Conservation (phyloP, 2,329 filamentous ascomycete species). For the Fusarium marasasianum region DNA sequence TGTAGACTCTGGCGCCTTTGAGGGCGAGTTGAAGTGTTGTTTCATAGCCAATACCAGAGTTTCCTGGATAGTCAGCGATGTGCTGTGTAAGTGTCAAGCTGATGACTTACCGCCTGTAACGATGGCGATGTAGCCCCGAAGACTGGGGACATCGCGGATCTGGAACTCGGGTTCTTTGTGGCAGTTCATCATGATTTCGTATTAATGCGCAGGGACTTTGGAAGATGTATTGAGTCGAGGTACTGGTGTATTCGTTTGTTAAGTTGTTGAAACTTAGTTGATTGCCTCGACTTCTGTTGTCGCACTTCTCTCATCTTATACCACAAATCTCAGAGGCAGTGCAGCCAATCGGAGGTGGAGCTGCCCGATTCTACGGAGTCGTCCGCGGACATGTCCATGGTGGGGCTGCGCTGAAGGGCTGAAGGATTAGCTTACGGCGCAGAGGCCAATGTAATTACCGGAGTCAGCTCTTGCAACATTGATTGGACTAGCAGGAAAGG, state of each 20-base stretch:
- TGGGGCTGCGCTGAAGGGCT: slow-evolving; percentile 7
- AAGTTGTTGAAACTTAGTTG: neutral
- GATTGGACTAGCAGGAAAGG: neutral
- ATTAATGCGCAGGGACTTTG: fast-evolving
- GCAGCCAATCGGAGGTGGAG: slow-evolving; percentile 8
- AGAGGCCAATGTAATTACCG: neutral
- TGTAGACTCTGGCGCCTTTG: slow-evolving; percentile 33
- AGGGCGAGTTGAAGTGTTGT: slow-evolving; percentile 34
- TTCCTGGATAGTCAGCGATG: neutral
- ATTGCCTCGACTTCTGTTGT: neutral
- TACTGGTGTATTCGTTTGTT: neutral
- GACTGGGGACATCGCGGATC: slow-evolving; percentile 31
- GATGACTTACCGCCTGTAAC: slow-evolving; percentile 34
- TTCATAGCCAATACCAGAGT: slow-evolving; percentile 39
- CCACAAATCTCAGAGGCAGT: neutral
- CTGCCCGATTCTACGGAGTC: neutral
- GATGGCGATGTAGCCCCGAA: slow-evolving; percentile 34
- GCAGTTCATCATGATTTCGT: slow-evolving; percentile 9
- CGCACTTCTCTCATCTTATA: slow-evolving; percentile 10
- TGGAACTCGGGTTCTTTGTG: slow-evolving; percentile 19
- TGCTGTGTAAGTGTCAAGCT: fast-evolving
- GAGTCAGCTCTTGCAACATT: neutral
- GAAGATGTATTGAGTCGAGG: neutral
- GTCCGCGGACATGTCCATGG: slow-evolving; percentile 34
- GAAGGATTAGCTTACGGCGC: neutral